phyloP scores from a whole-genome alignment of 2,329 filamentous ascomycete species.

The Pseudogymnoascus sp. region DNA sequence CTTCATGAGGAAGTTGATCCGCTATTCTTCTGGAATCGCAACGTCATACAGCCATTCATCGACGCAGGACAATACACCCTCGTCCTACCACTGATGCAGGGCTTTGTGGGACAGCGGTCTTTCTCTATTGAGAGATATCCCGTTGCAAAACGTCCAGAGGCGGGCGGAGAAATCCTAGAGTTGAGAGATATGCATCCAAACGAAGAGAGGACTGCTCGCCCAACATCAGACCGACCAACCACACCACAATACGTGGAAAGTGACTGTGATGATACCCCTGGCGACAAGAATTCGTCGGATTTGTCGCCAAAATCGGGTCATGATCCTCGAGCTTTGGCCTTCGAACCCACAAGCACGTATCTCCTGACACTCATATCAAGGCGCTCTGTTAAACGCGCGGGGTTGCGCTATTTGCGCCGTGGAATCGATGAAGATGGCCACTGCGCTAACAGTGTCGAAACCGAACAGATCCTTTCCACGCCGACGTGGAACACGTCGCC shows the following conservation, averaged over 20 bases:
- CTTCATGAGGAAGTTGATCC: conserved; percentile 66
- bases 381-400: conserved; percentile 75
- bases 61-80: conserved; percentile 62
- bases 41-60: conserved; percentile 66
- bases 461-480: conserved; percentile 81
- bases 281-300: not conserved
- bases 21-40: conserved; percentile 84
- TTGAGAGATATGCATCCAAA: conserved; percentile 31
- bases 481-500: conserved; percentile 56
- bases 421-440: conserved; percentile 86
- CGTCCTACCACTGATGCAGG: conserved; percentile 79
- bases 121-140: conserved; percentile 64
- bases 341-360: conserved; percentile 17
- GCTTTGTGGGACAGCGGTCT: conserved; percentile 78
- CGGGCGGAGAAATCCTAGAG: conserved; percentile 33
- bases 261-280: not conserved
- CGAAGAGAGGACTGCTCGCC: not conserved
- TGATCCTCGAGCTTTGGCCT: not conserved
- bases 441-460: conserved; percentile 86
- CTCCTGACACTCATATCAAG: conserved; percentile 88
- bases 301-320: not conserved
- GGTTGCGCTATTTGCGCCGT: conserved; percentile 79
- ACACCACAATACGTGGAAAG: not conserved
- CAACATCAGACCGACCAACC: not conserved
- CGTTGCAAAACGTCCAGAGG: conserved; percentile 34